phyloP scores from a whole-genome alignment of 108 stramenopile species.

The Nitzschia putrida region DNA sequence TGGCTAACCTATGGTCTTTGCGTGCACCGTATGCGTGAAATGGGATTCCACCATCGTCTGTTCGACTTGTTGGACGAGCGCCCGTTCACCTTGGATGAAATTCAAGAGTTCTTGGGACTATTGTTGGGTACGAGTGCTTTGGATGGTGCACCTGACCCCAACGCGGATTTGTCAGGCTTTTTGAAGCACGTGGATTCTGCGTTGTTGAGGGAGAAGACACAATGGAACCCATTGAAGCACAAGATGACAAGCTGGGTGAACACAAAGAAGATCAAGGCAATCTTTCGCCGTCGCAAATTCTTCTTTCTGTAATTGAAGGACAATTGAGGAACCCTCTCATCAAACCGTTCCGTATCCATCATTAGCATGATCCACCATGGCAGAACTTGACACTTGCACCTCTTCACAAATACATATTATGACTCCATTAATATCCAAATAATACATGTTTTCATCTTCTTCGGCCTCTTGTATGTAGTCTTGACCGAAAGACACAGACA shows the following conservation, averaged over 20 bases:
- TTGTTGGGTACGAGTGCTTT: conserved; percentile 53
- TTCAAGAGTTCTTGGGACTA: conserved; percentile 67
- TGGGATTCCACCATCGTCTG: conserved; percentile 77
- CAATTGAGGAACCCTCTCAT: too few species aligned
- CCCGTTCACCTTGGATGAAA: conserved; percentile 55
- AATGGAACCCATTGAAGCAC: conserved; percentile 73
- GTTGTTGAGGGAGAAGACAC: conserved; percentile 46
- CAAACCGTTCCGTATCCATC: too few species aligned
- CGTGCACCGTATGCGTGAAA: conserved; percentile 84
- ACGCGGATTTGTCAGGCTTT: conserved; percentile 70
- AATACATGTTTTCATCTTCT: too few species aligned
- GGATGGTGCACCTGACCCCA: conserved; percentile 74
- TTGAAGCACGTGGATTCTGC: conserved; percentile 26
- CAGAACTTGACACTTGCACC: too few species aligned
- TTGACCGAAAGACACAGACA: too few species aligned
- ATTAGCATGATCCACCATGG: too few species aligned
- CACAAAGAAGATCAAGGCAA: conserved; percentile 31
- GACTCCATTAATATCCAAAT: too few species aligned
- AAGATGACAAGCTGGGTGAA: conserved; percentile 73
- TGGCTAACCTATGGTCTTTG: conserved; percentile 91
- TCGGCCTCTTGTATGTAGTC: too few species aligned
- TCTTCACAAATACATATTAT: too few species aligned
- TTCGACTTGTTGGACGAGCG: conserved; percentile 90
- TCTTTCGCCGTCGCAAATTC: too few species aligned
- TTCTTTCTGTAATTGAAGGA: too few species aligned